A percentile compares a stretch with the other conserved stretches of the same genome.
phyloP scores from a whole-genome alignment of 2,329 filamentous ascomycete species.

The Cytospora paraplurivora region DNA sequence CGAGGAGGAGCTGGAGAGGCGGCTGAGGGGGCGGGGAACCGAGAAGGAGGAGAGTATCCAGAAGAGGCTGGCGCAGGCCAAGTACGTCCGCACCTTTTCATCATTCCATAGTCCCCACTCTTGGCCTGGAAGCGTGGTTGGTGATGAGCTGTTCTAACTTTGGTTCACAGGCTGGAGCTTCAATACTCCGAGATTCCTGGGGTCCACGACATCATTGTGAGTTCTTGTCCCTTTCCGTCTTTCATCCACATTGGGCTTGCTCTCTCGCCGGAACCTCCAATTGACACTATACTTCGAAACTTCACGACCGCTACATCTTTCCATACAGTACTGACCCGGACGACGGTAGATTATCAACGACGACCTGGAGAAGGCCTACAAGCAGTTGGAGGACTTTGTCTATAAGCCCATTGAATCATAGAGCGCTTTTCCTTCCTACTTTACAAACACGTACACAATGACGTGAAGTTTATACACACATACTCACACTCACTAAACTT shows the following conservation, averaged over 20 bases:
- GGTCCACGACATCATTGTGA: conserved; percentile 47
- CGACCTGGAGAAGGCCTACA: conserved; percentile 53
- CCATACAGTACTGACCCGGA: conserved; percentile 6
- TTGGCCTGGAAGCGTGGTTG: not conserved
- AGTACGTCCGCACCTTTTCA: conserved; percentile 33
- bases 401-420: conserved; percentile 39
- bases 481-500: conserved; percentile 30
- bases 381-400: conserved; percentile 53
- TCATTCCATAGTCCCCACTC: not conserved
- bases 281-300: not conserved
- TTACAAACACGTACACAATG: not conserved
- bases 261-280: not conserved
- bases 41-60: conserved; percentile 72
- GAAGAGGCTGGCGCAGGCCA: conserved; percentile 71
- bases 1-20: conserved; percentile 70
- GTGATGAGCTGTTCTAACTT: conserved; percentile 11
- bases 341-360: conserved; percentile 40
- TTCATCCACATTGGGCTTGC: not conserved
- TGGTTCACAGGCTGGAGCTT: conserved; percentile 57
- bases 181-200: conserved; percentile 70
- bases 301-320: not conserved
- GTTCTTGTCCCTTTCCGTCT: not conserved
- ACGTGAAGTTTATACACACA: not conserved
- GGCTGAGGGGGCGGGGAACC: conserved; percentile 75
- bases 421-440: not conserved